Conservation (phyloP, 2,329 filamentous ascomycete genomes). For the Trichophyton simii region DNA sequence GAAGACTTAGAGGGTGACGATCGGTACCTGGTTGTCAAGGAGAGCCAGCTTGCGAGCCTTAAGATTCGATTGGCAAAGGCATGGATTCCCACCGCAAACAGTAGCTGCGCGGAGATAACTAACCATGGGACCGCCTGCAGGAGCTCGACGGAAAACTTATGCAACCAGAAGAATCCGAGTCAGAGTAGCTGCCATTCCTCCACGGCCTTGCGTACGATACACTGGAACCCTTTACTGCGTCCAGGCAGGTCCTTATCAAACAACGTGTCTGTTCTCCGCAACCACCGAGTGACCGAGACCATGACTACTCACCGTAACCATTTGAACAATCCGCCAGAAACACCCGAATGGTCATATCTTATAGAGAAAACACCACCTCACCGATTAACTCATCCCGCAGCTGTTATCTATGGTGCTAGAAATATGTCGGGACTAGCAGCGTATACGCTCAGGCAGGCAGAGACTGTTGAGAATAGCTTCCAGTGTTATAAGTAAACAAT, state of each 20-base stretch:
- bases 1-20: constrained; percentile 36
- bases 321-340: too few species aligned
- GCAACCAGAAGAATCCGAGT: constrained; percentile 36
- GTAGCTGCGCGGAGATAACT: neutral
- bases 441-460: too few species aligned
- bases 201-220: neutral
- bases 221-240: neutral
- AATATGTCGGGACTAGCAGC: too few species aligned
- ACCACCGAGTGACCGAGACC: too few species aligned
- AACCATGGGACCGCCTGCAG: constrained; percentile 15
- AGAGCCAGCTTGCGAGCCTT: constrained; percentile 32
- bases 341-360: too few species aligned
- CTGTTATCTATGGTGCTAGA: too few species aligned
- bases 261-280: neutral
- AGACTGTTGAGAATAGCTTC: too few species aligned
- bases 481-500: too few species aligned
- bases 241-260: neutral
- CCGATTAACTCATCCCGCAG: too few species aligned
- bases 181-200: constrained; percentile 18
- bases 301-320: too few species aligned
- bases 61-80: constrained; percentile 33
- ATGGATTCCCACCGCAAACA: constrained; percentile 7
- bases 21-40: constrained; percentile 35
- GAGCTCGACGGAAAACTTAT: constrained; percentile 37
- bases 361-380: too few species aligned